Conservation (phyloP, 2,329 filamentous ascomycete species). For the Parascedosporium putredinis region DNA sequence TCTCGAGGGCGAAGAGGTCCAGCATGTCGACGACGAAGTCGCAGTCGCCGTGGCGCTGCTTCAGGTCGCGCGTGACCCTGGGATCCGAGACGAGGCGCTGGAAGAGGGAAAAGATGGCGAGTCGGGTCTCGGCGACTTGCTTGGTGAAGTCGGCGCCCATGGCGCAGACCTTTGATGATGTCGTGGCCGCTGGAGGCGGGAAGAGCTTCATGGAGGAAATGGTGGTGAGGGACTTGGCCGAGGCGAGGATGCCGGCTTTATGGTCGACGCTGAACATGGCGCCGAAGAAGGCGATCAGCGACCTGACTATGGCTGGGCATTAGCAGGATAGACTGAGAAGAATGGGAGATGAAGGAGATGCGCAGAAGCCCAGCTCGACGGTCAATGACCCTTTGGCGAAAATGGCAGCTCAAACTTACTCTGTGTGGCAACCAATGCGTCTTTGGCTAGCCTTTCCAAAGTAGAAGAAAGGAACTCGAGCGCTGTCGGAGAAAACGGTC, state of each 20-base stretch:
- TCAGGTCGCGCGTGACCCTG: slow-evolving; percentile 30
- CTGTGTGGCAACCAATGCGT: slow-evolving; percentile 39
- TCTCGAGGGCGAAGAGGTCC: slow-evolving; percentile 41
- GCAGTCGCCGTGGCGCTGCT: slow-evolving; percentile 28
- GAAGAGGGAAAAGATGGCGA: slow-evolving; percentile 41
- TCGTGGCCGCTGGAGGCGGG: slow-evolving; percentile 33
- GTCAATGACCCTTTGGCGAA: no score
- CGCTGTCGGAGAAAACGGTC: slow-evolving; percentile 24
- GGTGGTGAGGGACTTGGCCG: slow-evolving; percentile 39
- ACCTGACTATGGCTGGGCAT: slow-evolving; percentile 26
- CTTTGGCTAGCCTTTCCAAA: slow-evolving; percentile 34
- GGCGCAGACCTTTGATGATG: slow-evolving; percentile 38
- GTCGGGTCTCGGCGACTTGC: slow-evolving; percentile 39
- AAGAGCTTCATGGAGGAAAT: slow-evolving; percentile 41
- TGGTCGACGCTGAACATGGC: slow-evolving; percentile 50
- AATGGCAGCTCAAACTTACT: slow-evolving; percentile 21
- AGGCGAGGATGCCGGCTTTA: slow-evolving; percentile 46
- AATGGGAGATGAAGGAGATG: no score
- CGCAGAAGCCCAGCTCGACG: no score
- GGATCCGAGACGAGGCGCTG: slow-evolving; percentile 31
- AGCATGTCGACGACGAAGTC: slow-evolving; percentile 40
- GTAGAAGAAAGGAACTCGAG: slow-evolving; percentile 47
- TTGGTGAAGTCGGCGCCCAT: slow-evolving; percentile 47
- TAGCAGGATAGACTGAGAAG: no score
- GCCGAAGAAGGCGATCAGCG: slow-evolving; percentile 44